Evolutionary conservation across 148 eudicot species (phyloP).

Genomic region (Rheum nobile): DNA sequence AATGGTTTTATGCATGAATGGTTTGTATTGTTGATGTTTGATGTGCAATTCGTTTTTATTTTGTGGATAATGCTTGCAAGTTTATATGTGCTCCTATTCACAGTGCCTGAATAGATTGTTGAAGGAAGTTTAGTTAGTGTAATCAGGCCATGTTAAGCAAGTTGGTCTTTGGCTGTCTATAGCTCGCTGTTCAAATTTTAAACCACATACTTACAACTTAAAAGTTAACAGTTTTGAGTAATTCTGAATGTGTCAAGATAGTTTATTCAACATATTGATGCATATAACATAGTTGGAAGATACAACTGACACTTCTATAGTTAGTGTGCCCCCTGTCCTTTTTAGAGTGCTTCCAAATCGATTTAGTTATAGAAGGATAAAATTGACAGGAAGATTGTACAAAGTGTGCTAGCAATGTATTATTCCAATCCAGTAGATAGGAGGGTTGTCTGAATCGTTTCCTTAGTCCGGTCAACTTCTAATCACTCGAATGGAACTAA

Average conservation of each 20-base stretch:
- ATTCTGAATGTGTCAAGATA: too few relatives aligned
- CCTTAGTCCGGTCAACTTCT: neutral
- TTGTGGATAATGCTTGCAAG: neutral
- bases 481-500: neutral
- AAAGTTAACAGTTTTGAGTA: too few relatives aligned
- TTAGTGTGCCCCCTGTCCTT: neutral
- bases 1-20: neutral
- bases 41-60: neutral
- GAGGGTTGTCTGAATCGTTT: neutral
- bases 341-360: neutral
- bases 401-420: too few relatives aligned
- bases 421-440: too few relatives aligned
- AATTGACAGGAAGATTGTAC: neutral
- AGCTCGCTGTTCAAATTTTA: too few relatives aligned
- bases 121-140: neutral
- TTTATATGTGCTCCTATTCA: neutral
- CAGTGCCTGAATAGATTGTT: neutral
- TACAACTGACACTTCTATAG: neutral
- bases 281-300: neutral
- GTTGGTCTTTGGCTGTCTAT: too few relatives aligned
- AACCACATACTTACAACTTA: too few relatives aligned
- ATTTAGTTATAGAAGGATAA: neutral
- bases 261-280: neutral
- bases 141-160: neutral
- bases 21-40: neutral